A percentile compares a stretch with the other conserved stretches of the same genome.
Evolutionary conservation across 768 basidiomycete genomes (phyloP).

Genomic region (Leccinum uliginosum): DNA sequence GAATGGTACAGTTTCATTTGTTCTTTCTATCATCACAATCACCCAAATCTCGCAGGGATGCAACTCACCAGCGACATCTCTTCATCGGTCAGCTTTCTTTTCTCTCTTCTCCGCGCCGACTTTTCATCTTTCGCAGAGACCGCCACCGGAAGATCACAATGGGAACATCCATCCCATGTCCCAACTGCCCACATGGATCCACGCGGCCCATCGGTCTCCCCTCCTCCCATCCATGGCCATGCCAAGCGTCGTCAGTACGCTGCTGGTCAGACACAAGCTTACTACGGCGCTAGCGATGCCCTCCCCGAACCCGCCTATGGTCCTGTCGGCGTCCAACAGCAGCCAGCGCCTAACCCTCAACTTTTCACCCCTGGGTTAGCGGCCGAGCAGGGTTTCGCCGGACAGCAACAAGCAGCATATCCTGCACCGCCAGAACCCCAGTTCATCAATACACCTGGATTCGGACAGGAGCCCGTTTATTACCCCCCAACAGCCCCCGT

Average conservation of each 20-base stretch:
- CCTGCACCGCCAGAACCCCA: constrained; percentile 44
- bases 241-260: constrained; percentile 89
- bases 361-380: constrained; percentile 86
- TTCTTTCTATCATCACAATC: not conserved
- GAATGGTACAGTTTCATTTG: constrained; percentile 63
- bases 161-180: constrained; percentile 68
- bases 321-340: constrained; percentile 33
- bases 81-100: constrained; percentile 70
- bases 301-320: constrained; percentile 45
- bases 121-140: constrained; percentile 54
- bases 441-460: constrained; percentile 42
- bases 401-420: constrained; percentile 56
- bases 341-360: constrained; percentile 40
- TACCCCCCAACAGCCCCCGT: constrained; percentile 39
- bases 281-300: constrained; percentile 55
- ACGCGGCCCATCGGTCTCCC: constrained; percentile 41
- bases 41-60: constrained; percentile 56
- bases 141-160: constrained; percentile 78
- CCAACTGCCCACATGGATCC: constrained; percentile 36
- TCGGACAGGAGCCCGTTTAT: constrained; percentile 41
- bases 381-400: constrained; percentile 61
- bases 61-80: constrained; percentile 72
- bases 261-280: constrained; percentile 87
- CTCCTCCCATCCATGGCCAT: constrained; percentile 39
- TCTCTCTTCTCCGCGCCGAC: constrained; percentile 2